Evolutionary conservation across 176 grass and related monocot genomes (phyloP).

Genomic region (Oryza rufipogon): DNA sequence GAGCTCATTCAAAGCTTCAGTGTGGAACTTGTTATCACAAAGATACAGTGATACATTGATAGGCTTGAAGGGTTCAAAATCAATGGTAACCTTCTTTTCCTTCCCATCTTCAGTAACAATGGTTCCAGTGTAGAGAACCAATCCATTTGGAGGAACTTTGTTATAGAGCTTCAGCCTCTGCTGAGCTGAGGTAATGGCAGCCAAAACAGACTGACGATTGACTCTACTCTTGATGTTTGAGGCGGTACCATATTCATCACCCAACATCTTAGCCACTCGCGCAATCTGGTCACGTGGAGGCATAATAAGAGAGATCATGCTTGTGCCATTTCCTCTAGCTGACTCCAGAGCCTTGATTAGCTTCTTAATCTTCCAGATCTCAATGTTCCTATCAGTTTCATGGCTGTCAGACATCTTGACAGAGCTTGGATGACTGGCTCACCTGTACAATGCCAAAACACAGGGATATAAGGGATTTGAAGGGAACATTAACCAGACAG

Average conservation of each 20-base stretch:
- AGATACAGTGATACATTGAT: slow-evolving; percentile 58
- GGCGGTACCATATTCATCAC: slow-evolving; percentile 61
- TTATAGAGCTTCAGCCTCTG: slow-evolving; percentile 66
- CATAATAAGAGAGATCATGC: slow-evolving; percentile 69
- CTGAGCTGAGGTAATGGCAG: slow-evolving; percentile 58
- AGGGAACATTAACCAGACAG: background rate
- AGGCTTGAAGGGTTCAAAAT: slow-evolving; percentile 66
- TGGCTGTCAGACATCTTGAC: slow-evolving; percentile 59
- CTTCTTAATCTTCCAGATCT: slow-evolving; percentile 70
- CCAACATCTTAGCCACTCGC: slow-evolving; percentile 63
- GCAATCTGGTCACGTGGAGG: slow-evolving; percentile 57
- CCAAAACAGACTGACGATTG: slow-evolving; percentile 59
- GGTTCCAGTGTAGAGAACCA: slow-evolving; percentile 67
- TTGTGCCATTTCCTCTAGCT: slow-evolving; percentile 64
- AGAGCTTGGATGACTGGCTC: slow-evolving; percentile 9
- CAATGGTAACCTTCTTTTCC: slow-evolving; percentile 64
- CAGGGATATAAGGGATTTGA: background rate
- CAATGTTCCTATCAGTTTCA: slow-evolving; percentile 61
- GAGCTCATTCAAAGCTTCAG: slow-evolving; percentile 56
- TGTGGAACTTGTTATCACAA: slow-evolving; percentile 65
- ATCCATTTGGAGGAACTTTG: slow-evolving; percentile 58
- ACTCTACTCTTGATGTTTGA: slow-evolving; percentile 67
- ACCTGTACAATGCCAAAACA: slow-evolving; percentile 26
- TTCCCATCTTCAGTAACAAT: slow-evolving; percentile 65
- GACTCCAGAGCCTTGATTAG: slow-evolving; percentile 59